These are phyloP conservation scores for Phytophthora tubulina DNA, from an alignment of 352 stramenopile species.

Conservation along the genomic window DNA sequence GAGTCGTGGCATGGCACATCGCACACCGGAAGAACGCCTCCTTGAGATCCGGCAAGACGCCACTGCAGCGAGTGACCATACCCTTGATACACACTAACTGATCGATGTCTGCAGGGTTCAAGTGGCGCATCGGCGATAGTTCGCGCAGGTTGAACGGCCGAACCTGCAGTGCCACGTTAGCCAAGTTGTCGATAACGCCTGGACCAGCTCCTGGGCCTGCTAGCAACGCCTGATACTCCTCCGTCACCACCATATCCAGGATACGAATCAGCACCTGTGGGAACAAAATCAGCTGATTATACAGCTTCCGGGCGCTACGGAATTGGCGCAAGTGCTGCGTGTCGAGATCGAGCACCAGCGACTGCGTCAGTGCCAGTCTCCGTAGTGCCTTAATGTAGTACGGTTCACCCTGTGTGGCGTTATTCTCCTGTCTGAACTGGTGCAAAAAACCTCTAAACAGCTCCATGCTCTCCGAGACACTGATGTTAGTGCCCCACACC, in stretches of 20 bases:
- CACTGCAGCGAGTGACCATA: slow-evolving; percentile 97
- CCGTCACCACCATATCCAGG: slow-evolving; percentile 96
- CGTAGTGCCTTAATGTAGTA: slow-evolving; percentile 86
- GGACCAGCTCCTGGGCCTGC: slow-evolving; percentile 27
- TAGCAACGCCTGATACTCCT: slow-evolving; percentile 87
- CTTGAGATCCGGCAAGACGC: slow-evolving; percentile 99
- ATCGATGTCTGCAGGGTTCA: slow-evolving; percentile 98
- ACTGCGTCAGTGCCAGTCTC: slow-evolving; percentile 84
- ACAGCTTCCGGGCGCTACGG: slow-evolving; percentile 87
- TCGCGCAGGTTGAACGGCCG: slow-evolving; percentile 97
- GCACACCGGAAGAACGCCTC: slow-evolving; percentile 97
- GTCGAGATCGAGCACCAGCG: slow-evolving; percentile 92
- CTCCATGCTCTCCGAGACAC: slow-evolving; percentile 92
- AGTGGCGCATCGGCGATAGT: slow-evolving; percentile 94
- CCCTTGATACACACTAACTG: slow-evolving; percentile 96
- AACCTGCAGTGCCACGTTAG: slow-evolving; percentile 91
- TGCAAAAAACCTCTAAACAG: slow-evolving; percentile 92
- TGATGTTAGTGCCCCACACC: slow-evolving; percentile 96
- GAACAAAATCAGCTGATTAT: slow-evolving; percentile 97
- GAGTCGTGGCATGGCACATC: slow-evolving; percentile 91
- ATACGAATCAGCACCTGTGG: slow-evolving; percentile 96
- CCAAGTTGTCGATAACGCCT: slow-evolving; percentile 60
- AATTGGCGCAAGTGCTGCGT: slow-evolving; percentile 92
- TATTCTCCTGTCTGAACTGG: slow-evolving; percentile 68
- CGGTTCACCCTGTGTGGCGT: slow-evolving; percentile 47